A percentile compares a stretch with the other conserved stretches of the same genome.
Conservation (phyloP, 202 grass and related monocot genomes). For the Brachypodium distachyon region DNA sequence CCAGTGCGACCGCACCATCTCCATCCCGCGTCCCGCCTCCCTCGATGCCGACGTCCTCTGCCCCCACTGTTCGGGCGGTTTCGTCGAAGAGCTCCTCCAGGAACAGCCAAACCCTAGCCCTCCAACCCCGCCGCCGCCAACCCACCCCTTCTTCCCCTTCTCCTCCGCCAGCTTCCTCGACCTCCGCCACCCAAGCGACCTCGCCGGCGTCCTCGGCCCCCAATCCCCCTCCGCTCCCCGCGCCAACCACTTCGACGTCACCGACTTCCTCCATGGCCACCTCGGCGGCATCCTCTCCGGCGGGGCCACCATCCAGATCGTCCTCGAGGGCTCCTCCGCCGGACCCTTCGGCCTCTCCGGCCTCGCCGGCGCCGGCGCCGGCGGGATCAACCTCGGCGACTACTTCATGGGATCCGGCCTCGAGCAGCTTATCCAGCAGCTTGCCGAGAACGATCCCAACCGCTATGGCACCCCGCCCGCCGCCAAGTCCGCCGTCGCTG, state of each 20-base stretch:
- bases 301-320: conserved; percentile 87
- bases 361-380: background rate
- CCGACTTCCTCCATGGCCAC: conserved; percentile 66
- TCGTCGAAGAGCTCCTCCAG: conserved; percentile 52
- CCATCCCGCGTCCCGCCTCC: conserved; percentile 31
- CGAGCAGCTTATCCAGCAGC: conserved; percentile 97
- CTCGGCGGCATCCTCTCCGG: conserved; percentile 54
- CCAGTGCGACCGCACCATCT: conserved; percentile 47
- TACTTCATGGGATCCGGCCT: conserved; percentile 88
- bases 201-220: conserved; percentile 41
- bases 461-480: conserved; percentile 86
- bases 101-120: conserved; percentile 6
- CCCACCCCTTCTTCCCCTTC: conserved; percentile 6
- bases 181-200: conserved; percentile 59
- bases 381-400: conserved; percentile 51
- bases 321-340: conserved; percentile 46
- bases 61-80: conserved; percentile 55
- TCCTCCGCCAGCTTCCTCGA: conserved; percentile 48
- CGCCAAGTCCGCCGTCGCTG: conserved; percentile 58
- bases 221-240: conserved; percentile 4
- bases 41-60: conserved; percentile 63
- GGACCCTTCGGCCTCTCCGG: background rate
- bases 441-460: conserved; percentile 94
- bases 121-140: background rate
- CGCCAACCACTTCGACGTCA: conserved; percentile 35